Evolutionary conservation across 2,329 filamentous ascomycete species (phyloP).

Genomic region (Ophiostoma perfectum): DNA sequence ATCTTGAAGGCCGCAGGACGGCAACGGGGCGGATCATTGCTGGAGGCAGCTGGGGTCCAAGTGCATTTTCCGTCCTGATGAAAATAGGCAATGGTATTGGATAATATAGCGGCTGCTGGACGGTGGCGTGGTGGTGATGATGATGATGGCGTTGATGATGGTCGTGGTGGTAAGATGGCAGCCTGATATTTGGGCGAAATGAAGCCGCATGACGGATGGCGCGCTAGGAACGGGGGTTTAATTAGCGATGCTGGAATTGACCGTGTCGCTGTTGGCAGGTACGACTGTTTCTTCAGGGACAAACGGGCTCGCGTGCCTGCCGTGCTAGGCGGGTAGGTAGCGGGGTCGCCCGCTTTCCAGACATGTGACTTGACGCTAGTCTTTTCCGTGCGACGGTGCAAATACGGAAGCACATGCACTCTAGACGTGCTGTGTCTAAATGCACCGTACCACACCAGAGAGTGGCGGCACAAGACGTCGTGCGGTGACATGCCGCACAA

Average conservation of each 20-base stretch:
- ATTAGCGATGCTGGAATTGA: background rate
- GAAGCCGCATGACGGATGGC: background rate
- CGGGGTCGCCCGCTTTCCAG: background rate
- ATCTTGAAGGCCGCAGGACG: conserved; percentile 18
- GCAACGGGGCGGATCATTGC: conserved; percentile 20
- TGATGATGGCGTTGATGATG: background rate
- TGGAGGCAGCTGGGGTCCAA: background rate
- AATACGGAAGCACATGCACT: background rate
- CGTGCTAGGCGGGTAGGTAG: background rate
- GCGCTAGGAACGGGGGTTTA: background rate
- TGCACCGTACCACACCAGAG: background rate
- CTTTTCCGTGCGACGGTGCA: background rate
- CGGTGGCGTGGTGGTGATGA: background rate
- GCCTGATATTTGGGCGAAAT: background rate
- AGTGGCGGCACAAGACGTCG: background rate
- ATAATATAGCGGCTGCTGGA: background rate
- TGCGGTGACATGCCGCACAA: background rate
- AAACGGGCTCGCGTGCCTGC: background rate
- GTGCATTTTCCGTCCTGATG: conserved; percentile 1
- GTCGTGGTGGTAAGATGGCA: background rate
- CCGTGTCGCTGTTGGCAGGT: too few species aligned
- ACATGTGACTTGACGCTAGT: conserved; percentile 2
- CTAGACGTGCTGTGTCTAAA: background rate
- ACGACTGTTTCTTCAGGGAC: background rate
- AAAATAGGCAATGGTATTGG: background rate